phyloP scores from a whole-genome alignment of 225 moss, liverwort and hornwort species.

The Marchantia polymorpha region DNA sequence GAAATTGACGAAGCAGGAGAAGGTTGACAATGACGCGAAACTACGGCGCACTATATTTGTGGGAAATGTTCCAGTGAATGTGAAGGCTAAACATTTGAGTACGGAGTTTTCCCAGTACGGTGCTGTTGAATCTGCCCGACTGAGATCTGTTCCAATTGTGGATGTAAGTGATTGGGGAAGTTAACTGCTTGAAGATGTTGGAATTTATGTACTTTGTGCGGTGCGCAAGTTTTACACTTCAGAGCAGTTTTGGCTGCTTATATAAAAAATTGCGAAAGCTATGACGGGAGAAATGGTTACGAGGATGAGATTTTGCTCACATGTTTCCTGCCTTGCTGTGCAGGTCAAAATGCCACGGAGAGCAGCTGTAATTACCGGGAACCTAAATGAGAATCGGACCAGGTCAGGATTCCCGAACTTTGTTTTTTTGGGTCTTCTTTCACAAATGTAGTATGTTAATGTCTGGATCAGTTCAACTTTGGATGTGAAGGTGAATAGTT shows the following conservation, averaged over 20 bases:
- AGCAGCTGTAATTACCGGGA: constrained; percentile 93
- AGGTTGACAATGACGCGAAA: constrained; percentile 55
- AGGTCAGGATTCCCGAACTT: constrained; percentile 45
- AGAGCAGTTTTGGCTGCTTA: no score
- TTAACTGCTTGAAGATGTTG: neutral
- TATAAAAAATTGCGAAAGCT: no score
- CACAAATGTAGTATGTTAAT: neutral
- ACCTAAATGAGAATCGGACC: constrained; percentile 70
- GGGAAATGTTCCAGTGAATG: constrained; percentile 67
- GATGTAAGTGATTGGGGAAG: constrained; percentile 54
- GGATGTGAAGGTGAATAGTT: no score
- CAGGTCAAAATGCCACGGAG: constrained; percentile 92
- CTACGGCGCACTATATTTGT: constrained; percentile 78
- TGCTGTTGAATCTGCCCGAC: constrained; percentile 69
- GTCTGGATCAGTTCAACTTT: no score
- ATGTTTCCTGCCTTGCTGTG: neutral
- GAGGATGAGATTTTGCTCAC: no score
- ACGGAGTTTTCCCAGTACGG: constrained; percentile 89
- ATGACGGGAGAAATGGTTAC: no score
- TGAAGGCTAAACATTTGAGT: constrained; percentile 72
- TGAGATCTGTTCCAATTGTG: constrained; percentile 80
- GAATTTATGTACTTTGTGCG: neutral
- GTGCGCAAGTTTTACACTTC: no score
- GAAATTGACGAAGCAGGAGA: constrained; percentile 54
- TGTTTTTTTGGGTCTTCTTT: neutral